Evolutionary conservation across 1,139 yeast genomes (phyloP).

Genomic region (Casaregolazyma lundiana): DNA sequence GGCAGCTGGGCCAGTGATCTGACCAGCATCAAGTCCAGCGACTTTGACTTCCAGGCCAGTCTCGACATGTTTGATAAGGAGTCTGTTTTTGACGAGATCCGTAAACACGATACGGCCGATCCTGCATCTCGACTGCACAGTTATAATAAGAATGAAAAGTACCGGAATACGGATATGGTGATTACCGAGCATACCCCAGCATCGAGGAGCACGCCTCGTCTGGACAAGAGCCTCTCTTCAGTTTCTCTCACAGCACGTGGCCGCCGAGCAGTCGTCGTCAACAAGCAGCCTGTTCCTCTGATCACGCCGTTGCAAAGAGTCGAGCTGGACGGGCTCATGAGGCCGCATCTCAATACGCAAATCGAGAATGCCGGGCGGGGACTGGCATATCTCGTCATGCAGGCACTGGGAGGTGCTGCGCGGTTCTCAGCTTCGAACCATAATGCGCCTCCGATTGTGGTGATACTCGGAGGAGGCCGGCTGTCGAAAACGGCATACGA

Average conservation of each 20-base stretch:
- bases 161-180: conserved; percentile 72
- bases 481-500: conserved; percentile 29
- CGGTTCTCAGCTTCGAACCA: conserved; percentile 59
- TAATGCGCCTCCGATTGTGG: conserved; percentile 73
- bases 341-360: conserved; percentile 40
- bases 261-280: conserved; percentile 9
- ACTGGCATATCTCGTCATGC: conserved; percentile 54
- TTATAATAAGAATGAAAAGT: conserved; percentile 56
- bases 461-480: conserved; percentile 55
- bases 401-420: conserved; percentile 63
- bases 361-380: conserved; percentile 74
- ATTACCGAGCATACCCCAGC: conserved; percentile 40
- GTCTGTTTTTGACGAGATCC: conserved; percentile 73
- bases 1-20: conserved; percentile 53
- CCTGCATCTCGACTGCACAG: conserved; percentile 68
- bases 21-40: conserved; percentile 42
- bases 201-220: too few relatives aligned
- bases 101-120: conserved; percentile 55
- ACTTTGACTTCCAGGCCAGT: conserved; percentile 84
- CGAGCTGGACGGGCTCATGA: conserved; percentile 65
- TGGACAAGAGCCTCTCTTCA: background rate
- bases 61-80: conserved; percentile 78
- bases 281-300: conserved; percentile 54
- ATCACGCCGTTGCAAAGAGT: conserved; percentile 62
- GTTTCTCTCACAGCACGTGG: background rate